A percentile compares a stretch with the other conserved stretches of the same genome.
Evolutionary conservation across 2,329 filamentous ascomycete genomes (phyloP).

Genomic region (Pleomassaria siparia): DNA sequence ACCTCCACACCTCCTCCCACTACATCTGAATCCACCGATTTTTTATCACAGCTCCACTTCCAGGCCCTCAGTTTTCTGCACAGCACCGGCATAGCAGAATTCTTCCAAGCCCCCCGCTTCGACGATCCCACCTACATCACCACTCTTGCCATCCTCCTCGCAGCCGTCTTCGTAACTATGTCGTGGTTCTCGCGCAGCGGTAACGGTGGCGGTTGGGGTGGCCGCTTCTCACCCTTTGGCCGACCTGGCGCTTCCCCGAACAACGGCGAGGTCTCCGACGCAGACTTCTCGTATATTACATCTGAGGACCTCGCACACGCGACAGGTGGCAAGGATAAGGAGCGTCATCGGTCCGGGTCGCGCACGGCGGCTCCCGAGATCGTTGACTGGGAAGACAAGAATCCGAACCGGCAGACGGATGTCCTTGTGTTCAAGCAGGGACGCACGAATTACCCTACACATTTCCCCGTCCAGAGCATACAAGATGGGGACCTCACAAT

Average conservation of each 20-base stretch:
- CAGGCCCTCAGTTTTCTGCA: conserved; percentile 21
- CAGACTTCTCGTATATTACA: conserved; percentile 83
- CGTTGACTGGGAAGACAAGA: conserved; percentile 43
- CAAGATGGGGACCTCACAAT: conserved; percentile 71
- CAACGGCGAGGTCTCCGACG: conserved; percentile 65
- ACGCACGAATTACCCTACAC: conserved; percentile 65
- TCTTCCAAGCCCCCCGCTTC: conserved; percentile 33
- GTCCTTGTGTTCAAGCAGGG: conserved; percentile 70
- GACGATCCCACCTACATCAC: conserved; percentile 37
- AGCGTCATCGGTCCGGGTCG: conserved; percentile 16
- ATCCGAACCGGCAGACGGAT: conserved; percentile 62
- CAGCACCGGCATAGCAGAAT: conserved; percentile 18
- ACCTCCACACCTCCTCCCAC: conserved; percentile 12
- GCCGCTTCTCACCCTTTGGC: conserved; percentile 53
- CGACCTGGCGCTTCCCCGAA: conserved; percentile 42
- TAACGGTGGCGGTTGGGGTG: conserved; percentile 43
- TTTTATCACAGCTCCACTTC: conserved; percentile 15
- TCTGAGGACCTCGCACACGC: conserved; percentile 64
- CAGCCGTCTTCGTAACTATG: conserved; percentile 46
- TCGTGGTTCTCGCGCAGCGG: conserved; percentile 52
- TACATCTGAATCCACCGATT: conserved; percentile 15
- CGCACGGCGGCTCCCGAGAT: conserved; percentile 43
- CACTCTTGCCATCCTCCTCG: conserved; percentile 38
- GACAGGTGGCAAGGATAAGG: conserved; percentile 39
- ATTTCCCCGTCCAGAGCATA: conserved; percentile 75